phyloP scores from a whole-genome alignment of 2,329 filamentous ascomycete genomes.

The Neodidymelliopsis sp. region DNA sequence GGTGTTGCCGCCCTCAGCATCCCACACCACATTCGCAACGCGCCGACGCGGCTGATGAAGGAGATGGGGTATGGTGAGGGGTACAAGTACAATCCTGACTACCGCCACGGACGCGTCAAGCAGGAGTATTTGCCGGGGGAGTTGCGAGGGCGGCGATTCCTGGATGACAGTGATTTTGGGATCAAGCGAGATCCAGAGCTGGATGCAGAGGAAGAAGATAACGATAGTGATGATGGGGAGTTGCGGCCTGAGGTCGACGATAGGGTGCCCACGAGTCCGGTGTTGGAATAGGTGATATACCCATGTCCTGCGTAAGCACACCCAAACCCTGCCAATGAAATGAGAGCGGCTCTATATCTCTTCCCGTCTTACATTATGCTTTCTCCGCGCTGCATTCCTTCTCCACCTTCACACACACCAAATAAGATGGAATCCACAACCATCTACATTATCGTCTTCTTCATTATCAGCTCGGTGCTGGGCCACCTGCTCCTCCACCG shows the following conservation, averaged over 20 bases:
- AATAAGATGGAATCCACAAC: slow-evolving; percentile 19
- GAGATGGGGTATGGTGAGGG: slow-evolving; percentile 88
- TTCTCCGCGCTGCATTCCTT: background rate
- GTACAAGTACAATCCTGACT: slow-evolving; percentile 98
- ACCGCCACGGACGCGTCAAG: slow-evolving; percentile 77
- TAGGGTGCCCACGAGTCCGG: slow-evolving; percentile 13
- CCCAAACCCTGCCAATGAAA: background rate
- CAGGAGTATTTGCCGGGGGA: slow-evolving; percentile 91
- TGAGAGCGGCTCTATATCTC: background rate
- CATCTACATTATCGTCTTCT: slow-evolving; percentile 19
- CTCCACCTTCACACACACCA: background rate
- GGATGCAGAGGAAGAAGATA: slow-evolving; percentile 22
- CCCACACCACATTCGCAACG: slow-evolving; percentile 88
- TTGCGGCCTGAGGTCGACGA: slow-evolving; percentile 37
- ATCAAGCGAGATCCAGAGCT: slow-evolving; percentile 70
- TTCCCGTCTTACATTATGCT: background rate
- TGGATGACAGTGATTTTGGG: slow-evolving; percentile 83
- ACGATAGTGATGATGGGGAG: slow-evolving; percentile 32
- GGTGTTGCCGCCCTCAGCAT: slow-evolving; percentile 83
- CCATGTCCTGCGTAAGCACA: background rate
- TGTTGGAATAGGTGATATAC: slow-evolving; percentile 3
- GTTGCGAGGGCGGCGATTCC: slow-evolving; percentile 73
- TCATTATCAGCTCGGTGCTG: slow-evolving; percentile 14
- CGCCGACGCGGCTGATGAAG: slow-evolving; percentile 90
- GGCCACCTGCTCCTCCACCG: slow-evolving; percentile 23